phyloP scores from a whole-genome alignment of 768 basidiomycete species.

The Solioccasus polychromus region DNA sequence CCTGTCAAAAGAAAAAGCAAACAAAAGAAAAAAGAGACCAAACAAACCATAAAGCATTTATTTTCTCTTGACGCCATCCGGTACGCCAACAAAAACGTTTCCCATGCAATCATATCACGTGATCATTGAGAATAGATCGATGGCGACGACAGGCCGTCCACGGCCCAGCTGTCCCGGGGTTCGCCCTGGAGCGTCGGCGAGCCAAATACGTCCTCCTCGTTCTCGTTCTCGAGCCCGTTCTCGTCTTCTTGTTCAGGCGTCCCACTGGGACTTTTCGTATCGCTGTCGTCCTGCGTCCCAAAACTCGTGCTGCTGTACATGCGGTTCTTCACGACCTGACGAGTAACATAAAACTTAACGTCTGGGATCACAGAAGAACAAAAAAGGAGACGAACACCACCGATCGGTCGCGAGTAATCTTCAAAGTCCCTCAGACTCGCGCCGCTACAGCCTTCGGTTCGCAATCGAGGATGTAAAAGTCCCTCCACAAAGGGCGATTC shows the following conservation, averaged over 20 bases:
- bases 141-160: background rate
- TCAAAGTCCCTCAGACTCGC: constrained; percentile 32
- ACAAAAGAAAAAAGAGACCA: no score
- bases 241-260: constrained; percentile 6
- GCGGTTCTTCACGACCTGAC: constrained; percentile 28
- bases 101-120: background rate
- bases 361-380: background rate
- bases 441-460: constrained; percentile 20
- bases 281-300: constrained; percentile 25
- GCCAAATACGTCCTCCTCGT: constrained; percentile 12
- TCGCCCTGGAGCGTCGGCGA: background rate
- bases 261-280: constrained; percentile 5
- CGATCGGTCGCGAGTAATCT: constrained; percentile 33
- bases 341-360: background rate
- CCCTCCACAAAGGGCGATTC: constrained; percentile 25
- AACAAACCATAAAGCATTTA: constrained; percentile 13
- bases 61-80: no score
- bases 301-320: constrained; percentile 34
- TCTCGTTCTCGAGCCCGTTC: no score
- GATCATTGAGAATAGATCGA: background rate
- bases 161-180: constrained; percentile 12
- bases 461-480: constrained; percentile 30
- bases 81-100: constrained; percentile 1
- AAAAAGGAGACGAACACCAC: constrained; percentile 22
- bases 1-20: no score